Evolutionary conservation across 2,329 filamentous ascomycete genomes (phyloP), one percentile per base, ranked within the genome.

Genomic region (Metarhizium album): DNA sequence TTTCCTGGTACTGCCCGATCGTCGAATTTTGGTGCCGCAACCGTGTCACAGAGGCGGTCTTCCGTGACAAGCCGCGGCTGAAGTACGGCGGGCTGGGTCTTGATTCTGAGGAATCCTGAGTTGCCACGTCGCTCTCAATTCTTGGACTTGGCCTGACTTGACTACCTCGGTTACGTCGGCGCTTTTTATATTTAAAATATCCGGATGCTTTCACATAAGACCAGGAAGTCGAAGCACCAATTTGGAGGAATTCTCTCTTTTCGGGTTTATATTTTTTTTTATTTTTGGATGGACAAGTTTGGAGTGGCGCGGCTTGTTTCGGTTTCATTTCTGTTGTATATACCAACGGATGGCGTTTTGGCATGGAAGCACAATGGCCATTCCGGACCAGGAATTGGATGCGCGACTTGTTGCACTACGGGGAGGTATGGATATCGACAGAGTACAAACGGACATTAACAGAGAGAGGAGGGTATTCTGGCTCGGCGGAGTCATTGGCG

Each of bases 41-140:
- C 62, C 14, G 58, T 69, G 35, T 64, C 68, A 38, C 70, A 71
- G 51, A 68, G 74, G 48, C 67, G 68, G 51, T 66, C 70, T 11
- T 78, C 75, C 18, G 71, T 78, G 38, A 64, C 70, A 46, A 70
- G 70, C 55, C 70, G 73, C 49, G 74, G 68, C 45, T 78, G 70
- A 65, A 52, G 27, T 16, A 20, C 8, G n/a, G 7, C 16, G 18
- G 37, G 37, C 7, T 6, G 20, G n/a, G 5, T 18, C 37, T 40
- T 35, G 4, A 13, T 35, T 13, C 11, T 35, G 33, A 13, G 16
- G 33, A 35, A 35, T 16, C 33, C 11, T 16, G 11, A 14, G 11
- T 13, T 35, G 11, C 33, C 33, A 14, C 16, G 11, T 16, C 29
- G 16, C 33, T 13, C 11, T 16, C 16, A n/a, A 35, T 35, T 4